These are phyloP conservation scores for Pleurotus ostreatus DNA, from an alignment of 768 basidiomycete species.

Conservation along the genomic window DNA sequence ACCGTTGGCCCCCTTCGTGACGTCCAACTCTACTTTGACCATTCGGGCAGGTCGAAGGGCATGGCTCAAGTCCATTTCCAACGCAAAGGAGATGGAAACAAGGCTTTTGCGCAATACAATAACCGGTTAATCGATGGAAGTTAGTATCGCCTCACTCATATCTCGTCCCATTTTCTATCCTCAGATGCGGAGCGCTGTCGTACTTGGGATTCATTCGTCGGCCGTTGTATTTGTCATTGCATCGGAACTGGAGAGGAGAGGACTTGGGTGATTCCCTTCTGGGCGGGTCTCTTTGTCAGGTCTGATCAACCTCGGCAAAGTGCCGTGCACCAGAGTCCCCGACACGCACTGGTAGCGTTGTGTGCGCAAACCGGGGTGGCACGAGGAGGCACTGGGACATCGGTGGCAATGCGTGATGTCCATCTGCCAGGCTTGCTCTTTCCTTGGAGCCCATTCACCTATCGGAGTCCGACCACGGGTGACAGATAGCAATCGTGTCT, in stretches of 20 bases:
- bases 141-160: slow-evolving; percentile 76
- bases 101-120: slow-evolving; percentile 93
- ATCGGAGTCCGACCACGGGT: slow-evolving; percentile 5
- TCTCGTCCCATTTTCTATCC: slow-evolving; percentile 30
- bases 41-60: slow-evolving; percentile 85
- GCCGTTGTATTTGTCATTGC: slow-evolving; percentile 18
- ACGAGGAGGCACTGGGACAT: no score
- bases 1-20: slow-evolving; percentile 87
- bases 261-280: not conserved
- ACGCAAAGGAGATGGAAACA: slow-evolving; percentile 83
- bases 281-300: slow-evolving; percentile 15
- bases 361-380: no score
- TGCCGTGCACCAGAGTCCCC: not conserved
- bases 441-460: slow-evolving; percentile 1
- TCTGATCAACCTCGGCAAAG: slow-evolving; percentile 36
- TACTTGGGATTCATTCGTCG: slow-evolving; percentile 18
- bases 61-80: slow-evolving; percentile 84
- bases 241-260: not conserved
- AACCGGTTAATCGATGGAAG: slow-evolving; percentile 99
- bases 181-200: slow-evolving; percentile 11
- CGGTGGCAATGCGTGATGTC: not conserved
- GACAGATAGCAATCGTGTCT: slow-evolving; percentile 38
- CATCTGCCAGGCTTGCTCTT: not conserved
- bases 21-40: slow-evolving; percentile 83
- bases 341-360: no score